Evolutionary conservation across 2,329 filamentous ascomycete genomes (phyloP), one percentile per base, ranked within the genome.

Genomic region (Sarocladiaceae sp.): DNA sequence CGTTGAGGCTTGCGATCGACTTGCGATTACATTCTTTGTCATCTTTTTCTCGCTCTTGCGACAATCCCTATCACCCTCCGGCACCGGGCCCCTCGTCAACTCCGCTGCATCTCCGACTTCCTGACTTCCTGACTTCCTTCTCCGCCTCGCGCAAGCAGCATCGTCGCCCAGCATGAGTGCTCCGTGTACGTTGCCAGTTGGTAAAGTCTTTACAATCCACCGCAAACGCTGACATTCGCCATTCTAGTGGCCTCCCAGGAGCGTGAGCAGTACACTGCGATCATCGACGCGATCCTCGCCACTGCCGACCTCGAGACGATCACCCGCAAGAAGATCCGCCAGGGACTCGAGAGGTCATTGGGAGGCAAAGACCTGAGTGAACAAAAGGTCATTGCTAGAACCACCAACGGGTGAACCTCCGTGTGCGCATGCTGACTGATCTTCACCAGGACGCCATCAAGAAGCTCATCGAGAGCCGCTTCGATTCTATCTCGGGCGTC

Each of bases 391-490:
- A 32, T 6, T 31, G 16, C 3, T 29, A 29, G n/a, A 12, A 3
- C 9, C 16, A 5, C 20, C 19, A 13, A 4, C 4, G 21, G 13
- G 12, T 41, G 6, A 4, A 16, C 13, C 6, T 29, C 24, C n/a
- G n/a, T n/a, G 21, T n/a, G 24, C 29, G 12, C 20, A 39, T 31
- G 32, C 33, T 39, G 21, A n/a, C 23, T 19, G 19, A n/a, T 33
- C 23, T 26, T 7, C n/a, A 10, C 5, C 49, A 88, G 84, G 69
- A 74, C 58, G 78, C 80, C 12, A 83, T 88, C 62, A 87, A 87
- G 59, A 69, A 69, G 43, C 70, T 89, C 40, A 88, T 89, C 45
- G 82, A 84, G 65, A 73, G 78, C 52, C 80, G 85, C 15, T 89
- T 89, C 61, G 85, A 89, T 56, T 76, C 82, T 46, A 76, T 83